Conservation (phyloP, 805 yeast genomes). For the Teunomyces barrocoloradensis region DNA sequence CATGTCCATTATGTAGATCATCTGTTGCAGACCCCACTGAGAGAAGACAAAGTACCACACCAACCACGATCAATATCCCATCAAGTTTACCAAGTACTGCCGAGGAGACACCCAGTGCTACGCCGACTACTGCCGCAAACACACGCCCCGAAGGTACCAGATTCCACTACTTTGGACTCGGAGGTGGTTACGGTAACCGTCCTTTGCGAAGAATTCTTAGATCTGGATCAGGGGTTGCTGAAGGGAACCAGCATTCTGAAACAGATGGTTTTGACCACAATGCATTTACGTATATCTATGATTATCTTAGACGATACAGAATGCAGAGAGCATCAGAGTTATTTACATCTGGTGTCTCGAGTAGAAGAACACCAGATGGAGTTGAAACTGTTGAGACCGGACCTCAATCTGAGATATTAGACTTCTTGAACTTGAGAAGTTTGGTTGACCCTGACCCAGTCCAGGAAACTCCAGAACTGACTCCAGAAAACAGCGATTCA, state of each 20-base stretch:
- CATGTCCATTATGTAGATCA: conserved; percentile 86
- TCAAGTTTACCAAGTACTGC: background rate
- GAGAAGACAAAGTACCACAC: background rate
- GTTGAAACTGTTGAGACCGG: conserved; percentile 33
- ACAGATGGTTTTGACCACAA: conserved; percentile 3
- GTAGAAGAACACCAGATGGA: conserved; percentile 46
- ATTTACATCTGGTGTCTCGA: conserved; percentile 49
- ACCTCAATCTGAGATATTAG: conserved; percentile 16
- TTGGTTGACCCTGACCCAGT: conserved; percentile 16
- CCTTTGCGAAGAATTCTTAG: conserved; percentile 9
- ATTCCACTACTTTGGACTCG: conserved; percentile 6
- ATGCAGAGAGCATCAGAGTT: conserved; percentile 9
- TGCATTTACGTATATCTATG: conserved; percentile 19
- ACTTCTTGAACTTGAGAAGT: conserved; percentile 26
- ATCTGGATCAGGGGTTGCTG: conserved; percentile 9
- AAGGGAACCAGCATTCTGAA: background rate
- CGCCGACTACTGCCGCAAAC: background rate
- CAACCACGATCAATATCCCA: conserved; percentile 5
- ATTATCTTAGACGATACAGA: conserved; percentile 17
- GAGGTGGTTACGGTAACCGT: background rate
- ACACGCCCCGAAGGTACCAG: background rate
- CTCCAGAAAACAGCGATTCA: background rate
- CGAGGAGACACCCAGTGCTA: background rate
- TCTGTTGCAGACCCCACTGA: conserved; percentile 18
- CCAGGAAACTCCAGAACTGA: background rate